Evolutionary conservation across 2,329 filamentous ascomycete species (phyloP).

Genomic region (Zymoseptoria crescenta): DNA sequence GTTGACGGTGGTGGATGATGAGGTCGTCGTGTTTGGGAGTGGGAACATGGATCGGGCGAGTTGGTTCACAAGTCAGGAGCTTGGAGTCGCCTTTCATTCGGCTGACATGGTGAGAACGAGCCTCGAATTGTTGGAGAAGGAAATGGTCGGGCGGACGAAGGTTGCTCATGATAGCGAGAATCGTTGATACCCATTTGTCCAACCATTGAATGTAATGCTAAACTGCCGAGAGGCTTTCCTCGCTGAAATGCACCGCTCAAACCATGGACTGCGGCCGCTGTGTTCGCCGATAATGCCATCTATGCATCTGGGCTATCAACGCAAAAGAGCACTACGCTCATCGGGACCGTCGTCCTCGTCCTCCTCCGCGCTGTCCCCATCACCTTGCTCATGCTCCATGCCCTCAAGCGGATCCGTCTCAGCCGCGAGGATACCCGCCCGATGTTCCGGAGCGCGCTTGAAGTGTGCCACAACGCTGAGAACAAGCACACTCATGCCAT

Average conservation of each 20-base stretch:
- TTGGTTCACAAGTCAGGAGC: slow-evolving; percentile 80
- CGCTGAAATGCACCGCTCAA: not conserved
- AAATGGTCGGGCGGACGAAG: not conserved
- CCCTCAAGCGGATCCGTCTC: slow-evolving; percentile 45
- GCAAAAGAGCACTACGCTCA: not conserved
- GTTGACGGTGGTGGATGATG: slow-evolving; percentile 62
- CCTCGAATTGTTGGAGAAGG: not conserved
- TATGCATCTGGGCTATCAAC: not conserved
- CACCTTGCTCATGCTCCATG: slow-evolving; percentile 42
- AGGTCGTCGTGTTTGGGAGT: slow-evolving; percentile 63
- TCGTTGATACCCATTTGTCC: not conserved
- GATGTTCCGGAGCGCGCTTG: slow-evolving; percentile 37
- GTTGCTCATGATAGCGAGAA: not conserved
- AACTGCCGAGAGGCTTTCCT: not conserved
- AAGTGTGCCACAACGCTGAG: slow-evolving; percentile 46
- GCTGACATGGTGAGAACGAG: slow-evolving; percentile 21
- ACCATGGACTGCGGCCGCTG: not conserved
- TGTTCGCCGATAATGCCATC: not conserved
- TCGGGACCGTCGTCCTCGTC: slow-evolving; percentile 5
- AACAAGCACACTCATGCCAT: slow-evolving; percentile 46
- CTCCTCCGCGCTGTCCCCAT: slow-evolving; percentile 28
- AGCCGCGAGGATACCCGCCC: slow-evolving; percentile 42
- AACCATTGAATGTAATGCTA: not conserved
- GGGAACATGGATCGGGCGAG: slow-evolving; percentile 80
- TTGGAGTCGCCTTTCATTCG: slow-evolving; percentile 56